A percentile compares a stretch with the other conserved stretches of the same genome.
Evolutionary conservation across 1,139 yeast species (phyloP).

Genomic region (Candida pseudocylindracea): DNA sequence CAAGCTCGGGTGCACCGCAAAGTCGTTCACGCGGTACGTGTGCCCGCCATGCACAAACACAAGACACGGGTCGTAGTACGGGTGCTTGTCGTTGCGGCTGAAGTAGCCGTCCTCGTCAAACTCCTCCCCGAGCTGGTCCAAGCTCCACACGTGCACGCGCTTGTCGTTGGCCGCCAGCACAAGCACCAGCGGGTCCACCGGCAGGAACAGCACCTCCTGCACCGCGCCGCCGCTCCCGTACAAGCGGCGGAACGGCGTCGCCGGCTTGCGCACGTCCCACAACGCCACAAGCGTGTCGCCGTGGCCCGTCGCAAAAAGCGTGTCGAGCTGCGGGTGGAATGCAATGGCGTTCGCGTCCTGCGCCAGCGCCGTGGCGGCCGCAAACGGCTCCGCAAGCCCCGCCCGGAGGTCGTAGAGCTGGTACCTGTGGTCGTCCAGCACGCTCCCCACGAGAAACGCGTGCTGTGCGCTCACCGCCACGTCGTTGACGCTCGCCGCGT

Average conservation of each 20-base stretch:
- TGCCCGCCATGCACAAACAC: constrained; percentile 38
- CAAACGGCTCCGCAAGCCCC: constrained; percentile 8
- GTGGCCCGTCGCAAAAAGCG: constrained; percentile 29
- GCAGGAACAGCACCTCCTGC: constrained; percentile 17
- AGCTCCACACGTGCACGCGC: constrained; percentile 26
- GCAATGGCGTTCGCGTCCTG: constrained; percentile 25
- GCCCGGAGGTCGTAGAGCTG: constrained; percentile 45
- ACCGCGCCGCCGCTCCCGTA: constrained; percentile 25
- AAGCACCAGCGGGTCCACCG: constrained; percentile 13
- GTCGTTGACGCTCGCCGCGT: constrained; percentile 30
- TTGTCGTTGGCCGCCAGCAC: constrained; percentile 28
- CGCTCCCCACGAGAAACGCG: constrained; percentile 38
- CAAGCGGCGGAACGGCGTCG: constrained; percentile 22
- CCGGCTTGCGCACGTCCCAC: constrained; percentile 26
- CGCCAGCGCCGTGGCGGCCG: constrained; percentile 6
- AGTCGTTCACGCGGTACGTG: constrained; percentile 25
- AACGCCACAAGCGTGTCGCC: constrained; percentile 25
- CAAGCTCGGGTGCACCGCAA: constrained; percentile 24
- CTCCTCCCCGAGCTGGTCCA: constrained; percentile 21
- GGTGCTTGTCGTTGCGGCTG: neutral
- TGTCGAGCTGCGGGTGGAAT: constrained; percentile 21
- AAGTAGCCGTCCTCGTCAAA: constrained; percentile 8
- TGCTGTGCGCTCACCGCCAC: constrained; percentile 26
- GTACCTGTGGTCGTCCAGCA: constrained; percentile 47
- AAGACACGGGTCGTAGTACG: constrained; percentile 10